Evolutionary conservation across 1,139 yeast species (phyloP).

Genomic region (Blastobotrys apis): DNA sequence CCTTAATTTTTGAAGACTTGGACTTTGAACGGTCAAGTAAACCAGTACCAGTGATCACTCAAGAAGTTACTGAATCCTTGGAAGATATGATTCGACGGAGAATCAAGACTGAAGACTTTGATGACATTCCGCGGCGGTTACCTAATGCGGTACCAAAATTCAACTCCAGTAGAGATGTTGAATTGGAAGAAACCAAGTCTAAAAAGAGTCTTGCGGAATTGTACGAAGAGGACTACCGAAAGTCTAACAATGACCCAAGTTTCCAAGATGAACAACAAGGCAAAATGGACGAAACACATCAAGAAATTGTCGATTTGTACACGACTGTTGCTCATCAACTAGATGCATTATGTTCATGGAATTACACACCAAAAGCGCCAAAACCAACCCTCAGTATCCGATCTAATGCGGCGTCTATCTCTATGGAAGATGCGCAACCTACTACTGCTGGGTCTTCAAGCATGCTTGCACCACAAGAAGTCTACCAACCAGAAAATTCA

Average conservation of each 20-base stretch:
- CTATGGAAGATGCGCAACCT: slow-evolving; percentile 98
- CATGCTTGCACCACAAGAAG: slow-evolving; percentile 93
- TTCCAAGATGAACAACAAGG: slow-evolving; percentile 45
- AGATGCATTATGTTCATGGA: slow-evolving; percentile 88
- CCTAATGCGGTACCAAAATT: slow-evolving; percentile 56
- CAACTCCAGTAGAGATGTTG: slow-evolving; percentile 45
- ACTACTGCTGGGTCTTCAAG: slow-evolving; percentile 67
- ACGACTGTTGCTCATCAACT: slow-evolving; percentile 62
- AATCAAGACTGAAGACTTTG: slow-evolving; percentile 69
- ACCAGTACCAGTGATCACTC: slow-evolving; percentile 90
- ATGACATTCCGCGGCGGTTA: slow-evolving; percentile 75
- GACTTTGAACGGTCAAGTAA: slow-evolving; percentile 73
- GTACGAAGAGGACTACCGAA: slow-evolving; percentile 75
- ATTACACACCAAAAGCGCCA: slow-evolving; percentile 87
- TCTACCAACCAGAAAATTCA: slow-evolving; percentile 59
- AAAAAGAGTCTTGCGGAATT: slow-evolving; percentile 84
- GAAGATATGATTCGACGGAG: slow-evolving; percentile 87
- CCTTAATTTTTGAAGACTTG: slow-evolving; percentile 54
- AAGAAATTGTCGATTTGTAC: slow-evolving; percentile 68
- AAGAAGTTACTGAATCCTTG: slow-evolving; percentile 75
- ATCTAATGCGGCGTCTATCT: slow-evolving; percentile 71
- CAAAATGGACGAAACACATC: slow-evolving; percentile 65
- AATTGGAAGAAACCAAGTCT: slow-evolving; percentile 81
- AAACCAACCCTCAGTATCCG: slow-evolving; percentile 75
- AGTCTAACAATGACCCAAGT: slow-evolving; percentile 43